A percentile compares a stretch with the other conserved stretches of the same genome.
Conservation (phyloP, 208 protist genomes). For the Blechomonas ayalai region DNA sequence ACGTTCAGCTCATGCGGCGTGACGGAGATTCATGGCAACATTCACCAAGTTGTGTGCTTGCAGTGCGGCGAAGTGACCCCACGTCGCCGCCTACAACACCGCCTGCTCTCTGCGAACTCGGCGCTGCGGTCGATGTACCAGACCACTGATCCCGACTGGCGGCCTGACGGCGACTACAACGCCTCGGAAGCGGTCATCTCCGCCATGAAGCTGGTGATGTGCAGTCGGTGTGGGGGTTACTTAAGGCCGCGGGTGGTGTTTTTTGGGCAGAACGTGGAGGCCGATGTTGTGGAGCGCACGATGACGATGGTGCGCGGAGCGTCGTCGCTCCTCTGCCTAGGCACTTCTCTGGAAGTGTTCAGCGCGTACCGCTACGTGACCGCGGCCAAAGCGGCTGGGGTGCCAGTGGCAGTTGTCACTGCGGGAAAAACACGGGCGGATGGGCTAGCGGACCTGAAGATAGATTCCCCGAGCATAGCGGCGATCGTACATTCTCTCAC, state of each 20-base stretch:
- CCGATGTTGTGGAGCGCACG: conserved; percentile 13
- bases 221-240: conserved; percentile 40
- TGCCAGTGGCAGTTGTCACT: conserved; percentile 67
- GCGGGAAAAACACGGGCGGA: conserved; percentile 57
- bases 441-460: conserved; percentile 34
- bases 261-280: conserved; percentile 69
- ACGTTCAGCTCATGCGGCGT: conserved; percentile 31
- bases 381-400: conserved; percentile 30
- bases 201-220: conserved; percentile 45
- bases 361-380: conserved; percentile 66
- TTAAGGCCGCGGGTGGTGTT: conserved; percentile 84
- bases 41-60: conserved; percentile 56
- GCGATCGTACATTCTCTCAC: too few species aligned
- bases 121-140: conserved; percentile 21
- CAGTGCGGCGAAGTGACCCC: conserved; percentile 37
- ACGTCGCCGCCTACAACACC: conserved; percentile 32
- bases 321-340: conserved; percentile 54
- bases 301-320: conserved; percentile 18
- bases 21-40: conserved; percentile 70
- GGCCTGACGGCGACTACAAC: conserved; percentile 68
- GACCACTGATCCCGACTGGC: conserved; percentile 12
- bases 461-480: conserved; percentile 40
- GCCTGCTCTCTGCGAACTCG: conserved; percentile 29
- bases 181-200: conserved; percentile 23
- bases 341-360: conserved; percentile 73